These are phyloP conservation scores for Xylaria grammica DNA, from an alignment of 495 filamentous ascomycete species.

Conservation along the genomic window DNA sequence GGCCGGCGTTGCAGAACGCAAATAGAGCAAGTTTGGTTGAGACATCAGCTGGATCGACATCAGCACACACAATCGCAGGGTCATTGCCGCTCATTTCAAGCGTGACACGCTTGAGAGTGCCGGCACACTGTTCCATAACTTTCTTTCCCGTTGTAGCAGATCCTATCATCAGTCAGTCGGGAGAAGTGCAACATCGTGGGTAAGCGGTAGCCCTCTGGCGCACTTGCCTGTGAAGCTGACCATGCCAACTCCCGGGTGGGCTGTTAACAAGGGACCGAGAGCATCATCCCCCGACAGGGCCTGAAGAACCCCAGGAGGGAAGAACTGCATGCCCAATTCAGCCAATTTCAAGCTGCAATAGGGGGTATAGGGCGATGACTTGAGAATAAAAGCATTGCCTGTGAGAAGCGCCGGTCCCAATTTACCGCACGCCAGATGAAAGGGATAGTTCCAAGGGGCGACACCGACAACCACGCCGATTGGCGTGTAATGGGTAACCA, in stretches of 20 bases:
- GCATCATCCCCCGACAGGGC: constrained; percentile 61
- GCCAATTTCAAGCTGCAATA: constrained; percentile 63
- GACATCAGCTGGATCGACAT: constrained; percentile 61
- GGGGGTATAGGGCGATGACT: constrained; percentile 61
- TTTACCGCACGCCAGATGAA: constrained; percentile 50
- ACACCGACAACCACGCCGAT: constrained; percentile 53
- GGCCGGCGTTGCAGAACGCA: constrained; percentile 57
- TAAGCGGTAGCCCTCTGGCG: too few relatives aligned
- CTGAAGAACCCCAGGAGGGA: constrained; percentile 65
- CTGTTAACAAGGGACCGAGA: constrained; percentile 58
- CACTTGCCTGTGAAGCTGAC: too few relatives aligned
- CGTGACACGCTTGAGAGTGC: constrained; percentile 61
- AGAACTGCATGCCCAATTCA: constrained; percentile 58
- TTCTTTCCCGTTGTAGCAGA: constrained; percentile 60
- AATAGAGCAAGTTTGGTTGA: constrained; percentile 55
- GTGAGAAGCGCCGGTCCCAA: constrained; percentile 53
- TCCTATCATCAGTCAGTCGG: constrained; percentile 44
- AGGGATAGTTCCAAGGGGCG: constrained; percentile 63
- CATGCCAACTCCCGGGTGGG: constrained; percentile 42
- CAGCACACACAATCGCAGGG: constrained; percentile 59
- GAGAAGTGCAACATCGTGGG: too few relatives aligned
- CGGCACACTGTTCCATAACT: constrained; percentile 55
- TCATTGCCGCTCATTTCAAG: constrained; percentile 66
- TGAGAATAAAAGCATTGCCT: constrained; percentile 58
- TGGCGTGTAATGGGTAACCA: constrained; percentile 46